Evolutionary conservation across 1,284 basidiomycete species (phyloP).

Genomic region (Thelephora terrestris): DNA sequence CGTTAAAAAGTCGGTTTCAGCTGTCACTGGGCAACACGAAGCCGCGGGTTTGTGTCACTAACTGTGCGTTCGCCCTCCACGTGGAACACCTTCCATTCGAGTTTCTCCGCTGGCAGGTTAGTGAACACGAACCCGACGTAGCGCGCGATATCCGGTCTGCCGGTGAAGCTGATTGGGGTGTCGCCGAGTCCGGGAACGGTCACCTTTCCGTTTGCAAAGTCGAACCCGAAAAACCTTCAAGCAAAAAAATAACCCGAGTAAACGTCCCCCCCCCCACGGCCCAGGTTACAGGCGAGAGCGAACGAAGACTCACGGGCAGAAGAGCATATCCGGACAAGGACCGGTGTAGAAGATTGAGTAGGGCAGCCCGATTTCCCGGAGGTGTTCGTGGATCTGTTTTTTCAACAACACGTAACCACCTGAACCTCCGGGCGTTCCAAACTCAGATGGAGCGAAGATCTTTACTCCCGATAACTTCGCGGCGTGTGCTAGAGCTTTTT

Average conservation of each 20-base stretch:
- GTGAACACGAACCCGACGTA: slow-evolving; percentile 28
- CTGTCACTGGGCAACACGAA: background rate
- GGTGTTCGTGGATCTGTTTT: slow-evolving; percentile 12
- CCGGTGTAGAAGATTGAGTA: slow-evolving; percentile 24
- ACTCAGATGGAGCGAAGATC: slow-evolving; percentile 31
- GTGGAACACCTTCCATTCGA: slow-evolving; percentile 23
- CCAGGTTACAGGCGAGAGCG: background rate
- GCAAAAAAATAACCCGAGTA: slow-evolving; percentile 11
- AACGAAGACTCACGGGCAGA: background rate
- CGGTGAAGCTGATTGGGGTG: slow-evolving; percentile 20
- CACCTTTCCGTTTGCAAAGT: slow-evolving; percentile 21
- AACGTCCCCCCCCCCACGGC: too few relatives aligned
- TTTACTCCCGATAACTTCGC: slow-evolving; percentile 28
- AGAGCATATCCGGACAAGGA: slow-evolving; percentile 13
- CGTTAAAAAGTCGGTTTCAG: background rate
- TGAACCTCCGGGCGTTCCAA: slow-evolving; percentile 19
- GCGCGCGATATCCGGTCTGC: slow-evolving; percentile 23
- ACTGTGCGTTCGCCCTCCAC: slow-evolving; percentile 28
- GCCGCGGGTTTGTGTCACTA: background rate
- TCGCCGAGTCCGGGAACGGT: slow-evolving; percentile 24
- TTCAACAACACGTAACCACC: slow-evolving; percentile 12
- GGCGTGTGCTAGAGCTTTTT: slow-evolving; percentile 25
- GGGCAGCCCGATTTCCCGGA: slow-evolving; percentile 24
- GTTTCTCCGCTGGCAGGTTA: slow-evolving; percentile 17
- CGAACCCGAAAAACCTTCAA: slow-evolving; percentile 11